Percentiles rank a stretch among this genome's conserved stretches.
Evolutionary conservation across 352 stramenopile species (phyloP).

Genomic region (Phytophthora macrochlamydospora): DNA sequence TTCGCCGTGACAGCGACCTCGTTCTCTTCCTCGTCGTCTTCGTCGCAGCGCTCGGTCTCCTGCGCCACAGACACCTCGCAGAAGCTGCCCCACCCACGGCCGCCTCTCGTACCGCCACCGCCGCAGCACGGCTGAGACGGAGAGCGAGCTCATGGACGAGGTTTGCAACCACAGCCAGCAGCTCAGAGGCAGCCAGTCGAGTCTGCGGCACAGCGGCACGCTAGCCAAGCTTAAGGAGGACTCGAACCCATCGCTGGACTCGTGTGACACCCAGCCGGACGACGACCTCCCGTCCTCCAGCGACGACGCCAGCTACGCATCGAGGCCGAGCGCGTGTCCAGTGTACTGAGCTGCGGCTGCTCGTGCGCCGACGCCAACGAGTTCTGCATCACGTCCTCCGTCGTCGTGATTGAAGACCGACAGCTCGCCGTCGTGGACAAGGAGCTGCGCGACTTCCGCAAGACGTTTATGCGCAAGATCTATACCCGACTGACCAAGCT

Average conservation of each 20-base stretch:
- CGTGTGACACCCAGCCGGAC: slow-evolving; percentile 35
- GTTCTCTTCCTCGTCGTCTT: slow-evolving; percentile 25
- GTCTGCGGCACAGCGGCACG: slow-evolving; percentile 18
- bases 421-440: slow-evolving; percentile 74
- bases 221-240: slow-evolving; percentile 18
- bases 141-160: slow-evolving; percentile 29
- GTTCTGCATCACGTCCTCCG: slow-evolving; percentile 45
- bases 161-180: slow-evolving; percentile 8
- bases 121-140: slow-evolving; percentile 39
- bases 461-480: slow-evolving; percentile 65
- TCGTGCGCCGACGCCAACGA: slow-evolving; percentile 47
- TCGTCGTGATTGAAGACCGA: slow-evolving; percentile 63
- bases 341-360: slow-evolving; percentile 50
- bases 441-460: slow-evolving; percentile 65
- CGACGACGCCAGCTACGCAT: slow-evolving; percentile 42
- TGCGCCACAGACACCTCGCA: slow-evolving; percentile 9
- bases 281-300: slow-evolving; percentile 43
- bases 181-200: slow-evolving; percentile 23
- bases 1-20: slow-evolving; percentile 43
- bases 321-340: slow-evolving; percentile 42
- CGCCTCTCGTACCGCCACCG: slow-evolving; percentile 40
- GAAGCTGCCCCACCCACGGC: slow-evolving; percentile 42
- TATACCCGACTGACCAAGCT: slow-evolving; percentile 58
- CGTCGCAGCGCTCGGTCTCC: slow-evolving; percentile 21
- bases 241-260: slow-evolving; percentile 10